Base-by-base conservation (phyloP, 441 rosid genomes). In the Omphalea diandra region DNA sequence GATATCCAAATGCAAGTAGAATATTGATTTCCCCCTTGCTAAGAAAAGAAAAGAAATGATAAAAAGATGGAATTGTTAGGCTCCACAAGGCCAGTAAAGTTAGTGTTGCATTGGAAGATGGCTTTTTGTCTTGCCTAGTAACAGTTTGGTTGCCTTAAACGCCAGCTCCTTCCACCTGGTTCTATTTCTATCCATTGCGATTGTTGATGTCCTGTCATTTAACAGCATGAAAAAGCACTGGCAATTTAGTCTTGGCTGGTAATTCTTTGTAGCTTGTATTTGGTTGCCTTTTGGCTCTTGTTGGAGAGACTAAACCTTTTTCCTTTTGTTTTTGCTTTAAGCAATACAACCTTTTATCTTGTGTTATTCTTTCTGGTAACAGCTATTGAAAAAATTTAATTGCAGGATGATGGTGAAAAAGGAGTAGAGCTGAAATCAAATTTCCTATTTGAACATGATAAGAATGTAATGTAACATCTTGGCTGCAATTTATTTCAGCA, bases 381-480 rank as follows among this genome's bases (percentile, higher is more conserved):
- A 57, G 10, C 12, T 4, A 22, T 43, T 61, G 67, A 24, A 32
- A 50, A 1, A 0, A 31, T 27, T 63, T 54, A n/a, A 6, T 44
- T 80, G 88, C 87, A 91, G 98, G 97, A 78, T 83, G 97, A 91
- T 72, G 83, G 75, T 56, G 93, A 84, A 54, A 91, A 90, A 73
- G 74, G 33, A 68, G 94, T 75, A 43, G 81, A 90, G 68, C 81
- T 83, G 91, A 87, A 86, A 79, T 83, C 88, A 63, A 78, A 82
- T 75, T 68, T 56, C 69, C 57, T 85, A 68, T 88, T 91, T 77
- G 88, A 90, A 74, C 93, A 91, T 72, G 97, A 94, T 83, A 85
- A 87, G 77, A 85, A 43, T 79, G 98, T 91, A 91, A 78, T 73
- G 63, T 76, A 53, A 46, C 84, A 69, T 75, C 71, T 71, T 50